A percentile compares a stretch with the other conserved stretches of the same genome.
phyloP scores from a whole-genome alignment of 2,329 filamentous ascomycete genomes.

The Trichoderma endophyticum region DNA sequence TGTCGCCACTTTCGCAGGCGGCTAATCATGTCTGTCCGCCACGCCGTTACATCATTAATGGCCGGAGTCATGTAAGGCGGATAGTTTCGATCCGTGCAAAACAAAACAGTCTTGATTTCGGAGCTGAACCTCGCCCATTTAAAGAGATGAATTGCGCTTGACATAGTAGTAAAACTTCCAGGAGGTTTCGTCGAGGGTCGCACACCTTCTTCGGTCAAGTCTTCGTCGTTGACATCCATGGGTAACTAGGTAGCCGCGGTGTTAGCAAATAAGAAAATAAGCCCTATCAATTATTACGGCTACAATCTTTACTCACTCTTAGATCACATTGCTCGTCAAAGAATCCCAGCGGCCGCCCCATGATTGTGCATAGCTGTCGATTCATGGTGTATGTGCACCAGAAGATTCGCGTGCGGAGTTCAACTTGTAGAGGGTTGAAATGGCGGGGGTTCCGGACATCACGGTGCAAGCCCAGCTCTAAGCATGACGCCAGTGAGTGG shows the following conservation, averaged over 20 bases:
- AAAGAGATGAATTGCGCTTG: slow-evolving; percentile 48
- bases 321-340: slow-evolving; percentile 54
- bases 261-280: slow-evolving; percentile 28
- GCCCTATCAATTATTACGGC: no score
- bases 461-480: slow-evolving; percentile 52
- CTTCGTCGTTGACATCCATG: slow-evolving; percentile 14
- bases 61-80: slow-evolving; percentile 49
- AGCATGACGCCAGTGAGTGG: slow-evolving; percentile 48
- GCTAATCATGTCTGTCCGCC: slow-evolving; percentile 43
- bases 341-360: slow-evolving; percentile 54
- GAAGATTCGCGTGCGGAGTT: slow-evolving; percentile 54
- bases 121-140: slow-evolving; percentile 48
- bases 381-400: slow-evolving; percentile 54
- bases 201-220: slow-evolving; percentile 1
- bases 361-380: slow-evolving; percentile 50
- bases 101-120: slow-evolving; percentile 56
- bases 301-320: slow-evolving; percentile 22
- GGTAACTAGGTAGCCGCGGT: slow-evolving; percentile 20
- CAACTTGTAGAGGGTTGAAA: slow-evolving; percentile 47
- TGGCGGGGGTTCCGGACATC: slow-evolving; percentile 42
- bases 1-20: slow-evolving; percentile 41
- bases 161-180: slow-evolving; percentile 27
- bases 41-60: slow-evolving; percentile 42
- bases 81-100: slow-evolving; percentile 47
- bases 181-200: background rate